A percentile compares a stretch with the other conserved stretches of the same genome.
Evolutionary conservation across 768 basidiomycete genomes (phyloP).

Genomic region (Leccinum rimulosum): DNA sequence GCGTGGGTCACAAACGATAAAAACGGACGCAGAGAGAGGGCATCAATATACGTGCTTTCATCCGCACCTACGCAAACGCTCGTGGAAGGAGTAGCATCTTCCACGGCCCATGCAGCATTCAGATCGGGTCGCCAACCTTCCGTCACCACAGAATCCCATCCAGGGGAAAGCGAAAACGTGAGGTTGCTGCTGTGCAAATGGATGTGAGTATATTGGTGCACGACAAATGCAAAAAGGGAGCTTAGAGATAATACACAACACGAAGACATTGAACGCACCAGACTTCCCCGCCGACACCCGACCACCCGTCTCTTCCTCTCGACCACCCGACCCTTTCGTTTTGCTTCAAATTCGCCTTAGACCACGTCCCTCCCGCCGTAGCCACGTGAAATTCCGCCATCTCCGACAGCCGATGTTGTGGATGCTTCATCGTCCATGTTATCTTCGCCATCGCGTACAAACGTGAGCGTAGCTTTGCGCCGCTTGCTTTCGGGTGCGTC

Average conservation of each 20-base stretch:
- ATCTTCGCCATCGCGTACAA: neutral
- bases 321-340: constrained; percentile 12
- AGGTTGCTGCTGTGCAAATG: constrained; percentile 62
- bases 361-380: constrained; percentile 7
- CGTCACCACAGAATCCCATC: constrained; percentile 72
- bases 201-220: neutral
- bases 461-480: neutral
- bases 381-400: neutral
- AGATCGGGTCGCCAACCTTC: constrained; percentile 77
- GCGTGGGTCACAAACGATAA: neutral
- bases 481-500: neutral
- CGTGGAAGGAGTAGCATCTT: neutral
- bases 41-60: constrained; percentile 14
- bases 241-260: too few species aligned
- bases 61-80: constrained; percentile 24
- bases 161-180: constrained; percentile 69
- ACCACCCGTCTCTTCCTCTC: constrained; percentile 15
- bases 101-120: constrained; percentile 51
- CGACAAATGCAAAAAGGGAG: too few species aligned
- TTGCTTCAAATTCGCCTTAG: constrained; percentile 11
- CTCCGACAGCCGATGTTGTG: neutral
- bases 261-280: constrained; percentile 14
- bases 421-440: neutral
- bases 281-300: constrained; percentile 13
- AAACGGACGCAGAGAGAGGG: neutral